Evolutionary conservation across 1,284 basidiomycete species (phyloP), one percentile per base, ranked within the genome.

Genomic region (Xerocomus amazonicus): DNA sequence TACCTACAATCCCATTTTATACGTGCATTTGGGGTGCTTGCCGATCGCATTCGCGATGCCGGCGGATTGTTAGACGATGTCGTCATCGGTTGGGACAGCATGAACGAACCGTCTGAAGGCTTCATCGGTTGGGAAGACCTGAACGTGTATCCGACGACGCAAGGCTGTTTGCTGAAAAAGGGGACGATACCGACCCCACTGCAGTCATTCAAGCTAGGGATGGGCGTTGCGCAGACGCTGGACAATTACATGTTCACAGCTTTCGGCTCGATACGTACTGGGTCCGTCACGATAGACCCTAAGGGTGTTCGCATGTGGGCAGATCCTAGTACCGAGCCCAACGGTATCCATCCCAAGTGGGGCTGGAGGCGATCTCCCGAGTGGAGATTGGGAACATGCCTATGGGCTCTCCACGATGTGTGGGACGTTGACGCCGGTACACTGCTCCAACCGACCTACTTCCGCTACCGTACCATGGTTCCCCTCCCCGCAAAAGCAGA

Each of bases 51-150:
- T 38, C 60, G 61, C 3, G 58, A 60, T 10, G 89, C 85, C 0
- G 87, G 85, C 0, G 85, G 83, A 42, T 72, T 98, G 16, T 70
- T 89, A 26, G 95, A 98, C 42, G 81, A 84, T 38, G 93, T 91
- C 56, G 81, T 99, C 23, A 85, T 98, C 50, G 96, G 96, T 0
- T 98, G 96, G 96, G 96, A 99, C 66, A 90, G 86, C 59, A 73
- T 98, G 70, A 98, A 98, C 67, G 96, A 99, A 69, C 95, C 96
- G 0, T 87, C 84, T 41, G 91, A 94, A 56, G 96, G 95, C 0
- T 75, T 95, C 51, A 80, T 90, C 42, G 90, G 90, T 1, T 84
- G 87, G 66, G 70, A 76, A 1, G 82, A 95, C 65, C 73, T 98
- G n/a, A 80, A 78, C 48, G 57, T 63, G 6, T 80, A 84, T 19